Conservation (phyloP, 2,329 filamentous ascomycete genomes). For the Talaromyces sp. region DNA sequence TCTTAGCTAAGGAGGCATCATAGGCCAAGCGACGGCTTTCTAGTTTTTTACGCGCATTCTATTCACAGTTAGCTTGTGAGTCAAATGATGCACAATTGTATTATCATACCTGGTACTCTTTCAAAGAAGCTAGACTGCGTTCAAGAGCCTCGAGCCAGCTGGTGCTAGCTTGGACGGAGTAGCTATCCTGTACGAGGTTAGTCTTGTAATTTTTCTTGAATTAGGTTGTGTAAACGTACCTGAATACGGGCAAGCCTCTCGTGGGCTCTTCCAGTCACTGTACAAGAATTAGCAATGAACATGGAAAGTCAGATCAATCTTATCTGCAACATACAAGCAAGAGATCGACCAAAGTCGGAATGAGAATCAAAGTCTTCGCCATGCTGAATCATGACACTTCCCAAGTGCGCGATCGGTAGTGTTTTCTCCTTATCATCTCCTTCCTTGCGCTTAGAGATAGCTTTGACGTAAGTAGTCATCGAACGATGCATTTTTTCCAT, state of each 20-base stretch:
- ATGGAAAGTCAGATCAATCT: not conserved
- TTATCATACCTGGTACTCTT: slow-evolving; percentile 80
- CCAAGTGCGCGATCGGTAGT: slow-evolving; percentile 73
- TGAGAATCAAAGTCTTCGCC: slow-evolving; percentile 89
- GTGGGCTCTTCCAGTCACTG: slow-evolving; percentile 74
- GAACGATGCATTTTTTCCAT: slow-evolving; percentile 87
- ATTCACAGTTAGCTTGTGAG: slow-evolving; percentile 3
- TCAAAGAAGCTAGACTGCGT: slow-evolving; percentile 87
- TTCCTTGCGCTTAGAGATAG: slow-evolving; percentile 77
- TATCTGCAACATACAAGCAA: slow-evolving; percentile 58
- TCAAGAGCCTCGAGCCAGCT: slow-evolving; percentile 92
- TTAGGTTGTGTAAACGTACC: not conserved
- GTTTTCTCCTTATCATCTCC: slow-evolving; percentile 85
- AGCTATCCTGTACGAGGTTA: slow-evolving; percentile 57
- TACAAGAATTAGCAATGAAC: slow-evolving; percentile 10
- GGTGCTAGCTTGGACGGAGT: slow-evolving; percentile 70
- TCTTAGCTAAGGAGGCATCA: slow-evolving; percentile 81
- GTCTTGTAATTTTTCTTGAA: not conserved
- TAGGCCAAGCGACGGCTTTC: slow-evolving; percentile 85
- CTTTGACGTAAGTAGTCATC: slow-evolving; percentile 83
- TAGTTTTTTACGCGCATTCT: slow-evolving; percentile 87
- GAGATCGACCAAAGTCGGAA: slow-evolving; percentile 85
- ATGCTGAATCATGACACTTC: slow-evolving; percentile 79
- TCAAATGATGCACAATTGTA: not conserved
- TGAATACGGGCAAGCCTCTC: slow-evolving; percentile 83